Conservation (phyloP, 805 yeast species). For the Dipodascopsis tothii region DNA sequence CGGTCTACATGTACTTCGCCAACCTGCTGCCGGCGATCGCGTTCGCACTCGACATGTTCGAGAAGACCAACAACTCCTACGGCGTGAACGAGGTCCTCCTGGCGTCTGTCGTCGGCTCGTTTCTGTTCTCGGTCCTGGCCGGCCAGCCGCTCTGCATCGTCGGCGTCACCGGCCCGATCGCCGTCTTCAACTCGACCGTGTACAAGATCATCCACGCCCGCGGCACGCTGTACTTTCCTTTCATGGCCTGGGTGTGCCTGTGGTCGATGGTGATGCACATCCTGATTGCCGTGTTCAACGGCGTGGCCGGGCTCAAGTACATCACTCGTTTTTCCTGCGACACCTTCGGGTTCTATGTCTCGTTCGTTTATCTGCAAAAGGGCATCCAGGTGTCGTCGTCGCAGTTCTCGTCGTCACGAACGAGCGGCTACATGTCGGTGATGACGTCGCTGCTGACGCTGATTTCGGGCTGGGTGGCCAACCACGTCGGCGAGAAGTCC, state of each 20-base stretch:
- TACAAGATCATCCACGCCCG: conserved; percentile 57
- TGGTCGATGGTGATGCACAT: conserved; percentile 86
- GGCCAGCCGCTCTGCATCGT: conserved; percentile 94
- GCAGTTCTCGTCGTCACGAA: conserved; percentile 49
- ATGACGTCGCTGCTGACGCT: conserved; percentile 69
- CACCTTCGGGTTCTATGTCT: conserved; percentile 86
- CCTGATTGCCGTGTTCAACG: conserved; percentile 59
- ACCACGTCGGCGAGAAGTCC: conserved; percentile 53
- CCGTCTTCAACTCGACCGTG: conserved; percentile 87
- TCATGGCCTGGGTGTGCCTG: conserved; percentile 91
- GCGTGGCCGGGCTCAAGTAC: conserved; percentile 42
- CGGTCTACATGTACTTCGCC: conserved; percentile 77
- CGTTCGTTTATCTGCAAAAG: conserved; percentile 78
- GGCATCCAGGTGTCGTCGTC: conserved; percentile 73
- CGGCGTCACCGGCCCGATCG: conserved; percentile 89
- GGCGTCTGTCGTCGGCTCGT: conserved; percentile 80
- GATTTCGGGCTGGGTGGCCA: conserved; percentile 60
- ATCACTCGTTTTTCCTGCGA: conserved; percentile 36
- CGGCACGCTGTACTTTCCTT: conserved; percentile 59
- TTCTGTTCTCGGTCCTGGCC: conserved; percentile 72
- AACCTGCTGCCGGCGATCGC: conserved; percentile 80
- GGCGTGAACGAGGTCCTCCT: conserved; percentile 87
- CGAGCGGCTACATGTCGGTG: conserved; percentile 53
- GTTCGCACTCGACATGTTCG: conserved; percentile 95
- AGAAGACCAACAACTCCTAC: conserved; percentile 74